These are phyloP conservation scores for Calonectria multiphialidica DNA, from an alignment of 2,329 filamentous ascomycete species.

Conservation along the genomic window DNA sequence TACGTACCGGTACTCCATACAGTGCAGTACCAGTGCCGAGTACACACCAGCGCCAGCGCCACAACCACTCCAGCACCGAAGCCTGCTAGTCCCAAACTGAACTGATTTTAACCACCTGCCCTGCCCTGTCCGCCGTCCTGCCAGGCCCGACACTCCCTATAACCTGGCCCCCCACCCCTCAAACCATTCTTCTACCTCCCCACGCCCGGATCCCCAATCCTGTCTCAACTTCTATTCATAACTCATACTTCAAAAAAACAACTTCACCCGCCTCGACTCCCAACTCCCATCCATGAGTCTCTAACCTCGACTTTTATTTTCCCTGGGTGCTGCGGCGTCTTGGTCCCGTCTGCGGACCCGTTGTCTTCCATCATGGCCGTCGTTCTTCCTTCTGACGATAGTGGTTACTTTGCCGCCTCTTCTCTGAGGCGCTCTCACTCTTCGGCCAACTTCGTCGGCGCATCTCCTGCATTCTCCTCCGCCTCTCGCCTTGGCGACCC, in stretches of 20 bases:
- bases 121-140: slow-evolving; percentile 39
- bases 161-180: slow-evolving; percentile 44
- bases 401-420: slow-evolving; percentile 66
- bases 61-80: slow-evolving; percentile 14
- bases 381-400: slow-evolving; percentile 69
- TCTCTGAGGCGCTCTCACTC: slow-evolving; percentile 71
- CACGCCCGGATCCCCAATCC: slow-evolving; percentile 34
- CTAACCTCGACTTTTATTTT: slow-evolving; percentile 30
- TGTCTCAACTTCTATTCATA: slow-evolving; percentile 29
- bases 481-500: slow-evolving; percentile 60
- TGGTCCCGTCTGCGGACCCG: slow-evolving; percentile 33
- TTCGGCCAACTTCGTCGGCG: slow-evolving; percentile 66
- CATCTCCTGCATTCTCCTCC: slow-evolving; percentile 57
- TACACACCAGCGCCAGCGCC: slow-evolving; percentile 10
- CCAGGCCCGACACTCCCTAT: slow-evolving; percentile 37
- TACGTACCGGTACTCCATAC: slow-evolving; percentile 24
- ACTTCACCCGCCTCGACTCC: not conserved
- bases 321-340: slow-evolving; percentile 39
- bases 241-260: slow-evolving; percentile 1
- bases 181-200: slow-evolving; percentile 40
- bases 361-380: slow-evolving; percentile 61
- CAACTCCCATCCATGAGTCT: slow-evolving; percentile 37
- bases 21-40: slow-evolving; percentile 25
- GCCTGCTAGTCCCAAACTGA: slow-evolving; percentile 42
- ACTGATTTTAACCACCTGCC: slow-evolving; percentile 34